phyloP scores from a whole-genome alignment of 2,329 filamentous ascomycete species.

The Fusarium pseudoanthophilum region DNA sequence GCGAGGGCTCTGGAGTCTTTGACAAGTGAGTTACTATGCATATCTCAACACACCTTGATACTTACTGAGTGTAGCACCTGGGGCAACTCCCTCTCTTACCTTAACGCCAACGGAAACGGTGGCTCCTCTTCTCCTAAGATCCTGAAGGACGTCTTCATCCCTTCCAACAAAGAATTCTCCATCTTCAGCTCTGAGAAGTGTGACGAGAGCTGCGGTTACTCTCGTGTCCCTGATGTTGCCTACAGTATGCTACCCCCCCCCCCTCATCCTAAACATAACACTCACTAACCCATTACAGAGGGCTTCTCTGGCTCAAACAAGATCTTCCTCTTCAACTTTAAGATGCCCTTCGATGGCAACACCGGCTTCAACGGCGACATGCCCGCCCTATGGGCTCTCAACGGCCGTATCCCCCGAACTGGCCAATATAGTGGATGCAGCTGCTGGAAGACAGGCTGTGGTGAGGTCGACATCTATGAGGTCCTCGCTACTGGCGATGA shows the following conservation, averaged over 20 bases:
- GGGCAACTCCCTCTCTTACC: conserved; percentile 59
- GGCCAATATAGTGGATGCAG: conserved; percentile 77
- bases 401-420: conserved; percentile 76
- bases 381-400: conserved; percentile 81
- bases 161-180: conserved; percentile 58
- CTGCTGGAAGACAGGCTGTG: conserved; percentile 76
- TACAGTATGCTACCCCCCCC: conserved; percentile 52
- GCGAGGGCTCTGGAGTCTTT: conserved; percentile 55
- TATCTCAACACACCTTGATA: neutral
- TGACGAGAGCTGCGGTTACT: conserved; percentile 56
- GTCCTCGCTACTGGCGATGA: conserved; percentile 72
- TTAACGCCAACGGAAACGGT: conserved; percentile 54
- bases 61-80: conserved; percentile 49
- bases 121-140: conserved; percentile 53
- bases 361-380: conserved; percentile 70
- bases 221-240: conserved; percentile 56
- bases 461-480: conserved; percentile 82
- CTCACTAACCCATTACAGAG: conserved; percentile 55
- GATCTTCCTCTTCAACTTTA: conserved; percentile 78
- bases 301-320: conserved; percentile 78
- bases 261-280: neutral
- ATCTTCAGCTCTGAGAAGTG: conserved; percentile 59
- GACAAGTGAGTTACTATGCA: conserved; percentile 53
- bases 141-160: conserved; percentile 53
- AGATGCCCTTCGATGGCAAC: conserved; percentile 72